Evolutionary conservation across 2,329 filamentous ascomycete genomes (phyloP), one percentile per base, ranked within the genome.

Genomic region (Alternaria infectoria): DNA sequence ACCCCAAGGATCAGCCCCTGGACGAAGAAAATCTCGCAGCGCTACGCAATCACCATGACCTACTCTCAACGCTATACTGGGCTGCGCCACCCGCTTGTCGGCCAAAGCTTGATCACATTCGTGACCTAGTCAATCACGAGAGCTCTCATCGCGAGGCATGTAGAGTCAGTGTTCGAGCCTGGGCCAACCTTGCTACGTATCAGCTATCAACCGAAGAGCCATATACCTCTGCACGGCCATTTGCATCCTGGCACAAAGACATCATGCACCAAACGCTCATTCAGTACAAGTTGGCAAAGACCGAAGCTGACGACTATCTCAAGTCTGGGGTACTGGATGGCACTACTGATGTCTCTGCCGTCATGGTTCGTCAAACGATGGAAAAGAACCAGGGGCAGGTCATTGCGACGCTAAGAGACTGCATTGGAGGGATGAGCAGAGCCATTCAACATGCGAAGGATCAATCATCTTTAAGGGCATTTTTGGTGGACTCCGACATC

Each of bases 11-110:
- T 26, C 80, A 86, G 62, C 77, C 82, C 5, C 73, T 89, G 13
- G 81, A 81, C 28, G 81, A 84, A 57, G 81, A 84, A 59, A 87
- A 87, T 65, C 77, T 89, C 12, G 83, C 86, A 55, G 86, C 87
- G 2, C 77, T 89, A 49, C 83, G 86, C 51, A 90, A 89, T 67
- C 87, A 90, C 62, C 87, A 89, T 66, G 87, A 89, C 69, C 79
- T 90, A 15, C 81, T 90, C 0, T 87, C 85, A 58, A 87, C 86
- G 4, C 78, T 90, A 13, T 89, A 89, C 71, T 88, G 83, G 81
- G 84, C 83, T 45, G 84, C 85, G 40, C 87, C 87, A 25, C 76
- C 84, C 26, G 79, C 81, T 2, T 85, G 81, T 69, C 82, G 87
- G n/a, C 86, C 86, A 44, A 81, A 83, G 46, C 67, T 88, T 5